Base-by-base conservation (phyloP, 305 asterid species). In the Euphrasia arctica region DNA sequence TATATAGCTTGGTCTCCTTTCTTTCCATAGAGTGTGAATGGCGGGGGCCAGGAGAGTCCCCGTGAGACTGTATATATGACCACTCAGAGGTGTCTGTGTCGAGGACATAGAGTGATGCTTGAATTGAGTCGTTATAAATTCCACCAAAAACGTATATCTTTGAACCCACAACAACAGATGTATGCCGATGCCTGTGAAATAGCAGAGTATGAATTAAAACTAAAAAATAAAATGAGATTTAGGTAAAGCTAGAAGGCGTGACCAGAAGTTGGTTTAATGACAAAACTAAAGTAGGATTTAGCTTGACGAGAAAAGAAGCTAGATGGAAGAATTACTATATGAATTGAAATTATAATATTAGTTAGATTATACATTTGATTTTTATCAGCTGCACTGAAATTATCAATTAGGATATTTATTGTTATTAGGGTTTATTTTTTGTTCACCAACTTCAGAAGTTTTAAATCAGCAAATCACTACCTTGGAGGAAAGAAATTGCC, bases 21-120 rank as follows among this genome's bases (percentile, higher is more conserved):
- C 95, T 77, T 45, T 60, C 77, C 93, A 94, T 86, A 28, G 99
- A 77, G 75, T 90, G 97, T 56, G 99, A 94, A 80, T 94, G 99
- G 51, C 95, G 91, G 60, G 97, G 85, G 59, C 93, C 84, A 36
- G 95, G 97, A 60, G 64, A 66, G 71, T 82, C 88, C 69, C 93
- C 96, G 62, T 66, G 74, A 69, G 77, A 75, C 66, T 73, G 67
- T 71, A 88, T 74, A 77, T 85, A 87, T 52, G 80, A 79, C 96
- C 95, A 94, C 77, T 72, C 78, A 59, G 66, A 73, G 62, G 73
- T 81, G 61, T 78, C 66, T 41, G 93, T 86, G 75, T 94, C 91
- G 10, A 94, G 79, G 63, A 83, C 83, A 54, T 75, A 80, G n/a
- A 90, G 70, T 9, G 96, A 83, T 5, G 97, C 81, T 66, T 77